A percentile compares a stretch with the other conserved stretches of the same genome.
phyloP scores from a whole-genome alignment of 345 rosid species.

The Schrenkiella parvula region DNA sequence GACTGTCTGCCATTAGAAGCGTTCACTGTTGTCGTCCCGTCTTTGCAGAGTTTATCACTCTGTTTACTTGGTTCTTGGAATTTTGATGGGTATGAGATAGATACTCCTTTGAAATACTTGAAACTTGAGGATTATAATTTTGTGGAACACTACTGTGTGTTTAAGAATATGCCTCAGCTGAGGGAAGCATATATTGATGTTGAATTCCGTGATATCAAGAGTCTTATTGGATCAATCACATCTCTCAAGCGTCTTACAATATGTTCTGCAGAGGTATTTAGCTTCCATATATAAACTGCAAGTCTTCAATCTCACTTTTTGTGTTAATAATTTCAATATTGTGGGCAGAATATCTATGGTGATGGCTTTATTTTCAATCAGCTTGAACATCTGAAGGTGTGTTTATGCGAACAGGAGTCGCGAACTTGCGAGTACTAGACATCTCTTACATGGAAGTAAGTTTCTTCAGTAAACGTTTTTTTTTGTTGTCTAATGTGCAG shows the following conservation, averaged over 20 bases:
- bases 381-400: not conserved
- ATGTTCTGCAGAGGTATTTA: not conserved
- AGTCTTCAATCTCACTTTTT: not conserved
- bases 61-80: too few relatives aligned
- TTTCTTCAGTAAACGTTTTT: not conserved
- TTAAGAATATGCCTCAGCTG: not conserved
- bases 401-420: not conserved
- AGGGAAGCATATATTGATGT: not conserved
- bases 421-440: not conserved
- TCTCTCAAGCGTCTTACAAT: not conserved
- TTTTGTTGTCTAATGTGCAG: not conserved
- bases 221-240: not conserved
- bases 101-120: not conserved
- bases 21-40: not conserved
- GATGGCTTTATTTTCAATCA: not conserved
- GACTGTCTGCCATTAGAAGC: too few relatives aligned
- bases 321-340: not conserved
- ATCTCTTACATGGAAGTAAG: not conserved
- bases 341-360: not conserved
- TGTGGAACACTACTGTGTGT: not conserved
- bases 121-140: not conserved
- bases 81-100: not conserved
- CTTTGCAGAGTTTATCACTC: not conserved
- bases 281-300: not conserved
- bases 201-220: rapidly evolving